A percentile compares a stretch with the other conserved stretches of the same genome.
Conservation (phyloP, 768 basidiomycete species). For the Heimioporus sp. region DNA sequence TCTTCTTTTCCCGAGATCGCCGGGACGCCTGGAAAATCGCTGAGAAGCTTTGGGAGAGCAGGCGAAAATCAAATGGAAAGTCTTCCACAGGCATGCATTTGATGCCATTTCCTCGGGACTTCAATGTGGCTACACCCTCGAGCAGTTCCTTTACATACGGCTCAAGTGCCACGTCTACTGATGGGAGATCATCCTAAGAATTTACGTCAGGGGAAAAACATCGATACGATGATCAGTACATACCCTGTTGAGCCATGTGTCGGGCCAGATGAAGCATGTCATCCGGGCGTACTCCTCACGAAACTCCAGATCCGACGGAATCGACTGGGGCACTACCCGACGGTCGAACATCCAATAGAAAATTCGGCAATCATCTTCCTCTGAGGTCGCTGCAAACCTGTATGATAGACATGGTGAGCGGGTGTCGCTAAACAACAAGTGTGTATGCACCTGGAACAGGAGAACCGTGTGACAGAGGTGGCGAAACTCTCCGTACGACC, state of each 20-base stretch:
- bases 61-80: slow-evolving; percentile 4
- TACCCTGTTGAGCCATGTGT: slow-evolving; percentile 4
- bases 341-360: slow-evolving; percentile 14
- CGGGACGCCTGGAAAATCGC: slow-evolving; percentile 11
- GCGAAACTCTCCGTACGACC: background rate
- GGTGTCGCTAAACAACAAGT: too few relatives aligned
- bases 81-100: background rate
- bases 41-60: slow-evolving; percentile 7
- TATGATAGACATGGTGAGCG: background rate
- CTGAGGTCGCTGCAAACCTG: slow-evolving; percentile 7
- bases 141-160: slow-evolving; percentile 5
- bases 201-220: background rate
- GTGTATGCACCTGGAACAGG: slow-evolving; percentile 3
- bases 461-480: background rate
- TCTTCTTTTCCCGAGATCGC: slow-evolving; percentile 6
- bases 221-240: background rate
- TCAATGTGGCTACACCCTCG: background rate
- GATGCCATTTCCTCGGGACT: background rate
- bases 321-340: slow-evolving; percentile 1
- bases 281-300: background rate
- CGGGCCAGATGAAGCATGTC: slow-evolving; percentile 9
- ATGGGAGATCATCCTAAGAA: slow-evolving; percentile 6
- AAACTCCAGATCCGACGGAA: slow-evolving; percentile 1
- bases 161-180: slow-evolving; percentile 8
- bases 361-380: background rate